Conservation (phyloP, 345 rosid species). For the Corchorus olitorius region DNA sequence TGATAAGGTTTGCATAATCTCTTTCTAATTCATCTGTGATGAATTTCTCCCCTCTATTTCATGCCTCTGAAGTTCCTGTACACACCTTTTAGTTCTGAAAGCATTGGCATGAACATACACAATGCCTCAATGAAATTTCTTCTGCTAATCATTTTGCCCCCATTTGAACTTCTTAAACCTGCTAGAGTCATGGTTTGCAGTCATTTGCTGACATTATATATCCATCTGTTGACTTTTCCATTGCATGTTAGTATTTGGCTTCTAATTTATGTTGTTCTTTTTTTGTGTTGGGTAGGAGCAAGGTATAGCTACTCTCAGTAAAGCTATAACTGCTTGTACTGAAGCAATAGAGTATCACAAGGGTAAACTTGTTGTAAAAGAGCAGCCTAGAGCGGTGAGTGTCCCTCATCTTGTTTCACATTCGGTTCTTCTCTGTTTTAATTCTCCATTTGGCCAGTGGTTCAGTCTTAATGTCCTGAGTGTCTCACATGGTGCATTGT, state of each 20-base stretch:
- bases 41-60: background rate
- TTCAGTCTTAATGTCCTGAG: background rate
- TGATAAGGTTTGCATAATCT: conserved; percentile 68
- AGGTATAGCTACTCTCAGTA: conserved; percentile 77
- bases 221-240: background rate
- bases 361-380: conserved; percentile 88
- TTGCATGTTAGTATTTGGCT: background rate
- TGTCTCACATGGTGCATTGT: conserved; percentile 21
- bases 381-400: conserved; percentile 93
- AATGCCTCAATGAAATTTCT: background rate
- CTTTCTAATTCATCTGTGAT: background rate
- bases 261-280: background rate
- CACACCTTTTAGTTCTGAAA: background rate
- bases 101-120: background rate
- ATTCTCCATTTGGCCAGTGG: background rate
- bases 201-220: background rate
- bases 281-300: conserved; percentile 63
- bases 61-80: background rate
- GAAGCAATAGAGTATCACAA: conserved; percentile 78
- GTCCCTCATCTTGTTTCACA: background rate
- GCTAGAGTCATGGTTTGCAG: background rate
- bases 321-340: conserved; percentile 81
- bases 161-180: background rate
- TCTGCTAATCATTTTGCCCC: background rate
- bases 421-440: background rate